phyloP scores from a whole-genome alignment of 768 basidiomycete species.

The Suillus decipiens region DNA sequence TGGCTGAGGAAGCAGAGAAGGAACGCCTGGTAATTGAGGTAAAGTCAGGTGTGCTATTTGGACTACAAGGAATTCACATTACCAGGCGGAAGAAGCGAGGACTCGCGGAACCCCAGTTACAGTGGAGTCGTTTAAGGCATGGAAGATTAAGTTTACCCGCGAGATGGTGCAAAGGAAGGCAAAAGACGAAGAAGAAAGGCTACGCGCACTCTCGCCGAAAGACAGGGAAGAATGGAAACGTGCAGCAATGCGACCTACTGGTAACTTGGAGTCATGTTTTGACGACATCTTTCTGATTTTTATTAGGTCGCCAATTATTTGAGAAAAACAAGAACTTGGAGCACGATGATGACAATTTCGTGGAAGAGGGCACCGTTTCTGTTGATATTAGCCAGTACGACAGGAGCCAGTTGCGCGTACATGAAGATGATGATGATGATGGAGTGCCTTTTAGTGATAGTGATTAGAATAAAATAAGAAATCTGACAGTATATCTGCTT shows the following conservation, averaged over 20 bases:
- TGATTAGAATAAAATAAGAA: conserved; percentile 49
- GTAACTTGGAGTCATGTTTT: conserved; percentile 41
- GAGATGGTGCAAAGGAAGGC: conserved; percentile 59
- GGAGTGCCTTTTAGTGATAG: conserved; percentile 82
- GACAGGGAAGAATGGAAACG: conserved; percentile 86
- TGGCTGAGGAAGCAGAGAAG: conserved; percentile 68
- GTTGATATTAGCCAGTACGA: conserved; percentile 92
- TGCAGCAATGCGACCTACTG: conserved; percentile 59
- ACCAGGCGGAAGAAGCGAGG: conserved; percentile 81
- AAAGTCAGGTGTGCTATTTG: conserved; percentile 14
- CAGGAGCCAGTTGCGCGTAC: conserved; percentile 49
- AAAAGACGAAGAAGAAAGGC: conserved; percentile 76
- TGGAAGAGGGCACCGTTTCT: conserved; percentile 85
- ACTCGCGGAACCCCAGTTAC: conserved; percentile 95
- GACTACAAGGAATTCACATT: conserved; percentile 5
- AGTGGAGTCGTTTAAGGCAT: conserved; percentile 71
- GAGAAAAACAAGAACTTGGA: conserved; percentile 75
- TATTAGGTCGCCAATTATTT: conserved; percentile 89
- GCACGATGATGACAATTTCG: conserved; percentile 71
- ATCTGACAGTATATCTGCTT: conserved; percentile 16
- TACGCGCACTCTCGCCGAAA: conserved; percentile 70
- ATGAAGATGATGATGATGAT: conserved; percentile 58
- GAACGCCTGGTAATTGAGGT: conserved; percentile 80
- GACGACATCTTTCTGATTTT: conserved; percentile 12
- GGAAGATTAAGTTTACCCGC: conserved; percentile 79